Evolutionary conservation across 345 rosid species (phyloP).

Genomic region (Aquilaria yunnanensis): DNA sequence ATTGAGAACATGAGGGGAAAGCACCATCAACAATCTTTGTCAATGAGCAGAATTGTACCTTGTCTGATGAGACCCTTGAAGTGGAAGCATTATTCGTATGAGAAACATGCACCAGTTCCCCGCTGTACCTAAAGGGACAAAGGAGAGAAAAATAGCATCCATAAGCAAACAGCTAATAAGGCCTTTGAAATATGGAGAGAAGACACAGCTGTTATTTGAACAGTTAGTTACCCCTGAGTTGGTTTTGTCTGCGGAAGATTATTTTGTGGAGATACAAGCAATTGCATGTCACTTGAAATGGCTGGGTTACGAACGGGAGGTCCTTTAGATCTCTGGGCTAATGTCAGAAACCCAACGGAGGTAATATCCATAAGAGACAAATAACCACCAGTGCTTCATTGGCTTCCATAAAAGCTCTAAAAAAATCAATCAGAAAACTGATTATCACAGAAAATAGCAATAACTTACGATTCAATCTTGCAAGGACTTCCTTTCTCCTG

Average conservation of each 20-base stretch:
- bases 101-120: constrained; percentile 26
- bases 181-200: background rate
- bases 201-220: background rate
- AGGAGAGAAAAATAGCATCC: background rate
- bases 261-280: constrained; percentile 19
- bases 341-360: constrained; percentile 5
- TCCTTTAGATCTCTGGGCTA: constrained; percentile 45
- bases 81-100: constrained; percentile 25
- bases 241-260: constrained; percentile 14
- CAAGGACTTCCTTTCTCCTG: constrained; percentile 67
- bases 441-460: background rate
- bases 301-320: constrained; percentile 14
- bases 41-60: constrained; percentile 32
- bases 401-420: background rate
- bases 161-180: background rate
- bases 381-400: too few relatives aligned
- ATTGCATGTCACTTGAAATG: constrained; percentile 15
- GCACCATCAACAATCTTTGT: background rate
- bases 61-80: constrained; percentile 61
- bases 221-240: constrained; percentile 9
- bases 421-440: background rate
- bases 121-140: constrained; percentile 4
- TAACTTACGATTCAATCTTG: constrained; percentile 55
- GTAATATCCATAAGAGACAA: too few relatives aligned
- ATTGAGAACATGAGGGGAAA: background rate